Percentiles rank a stretch among this genome's conserved stretches.
These are phyloP conservation scores for Tolypocladium cylindrosporum DNA, from an alignment of 2,329 filamentous ascomycete species.

Conservation along the genomic window DNA sequence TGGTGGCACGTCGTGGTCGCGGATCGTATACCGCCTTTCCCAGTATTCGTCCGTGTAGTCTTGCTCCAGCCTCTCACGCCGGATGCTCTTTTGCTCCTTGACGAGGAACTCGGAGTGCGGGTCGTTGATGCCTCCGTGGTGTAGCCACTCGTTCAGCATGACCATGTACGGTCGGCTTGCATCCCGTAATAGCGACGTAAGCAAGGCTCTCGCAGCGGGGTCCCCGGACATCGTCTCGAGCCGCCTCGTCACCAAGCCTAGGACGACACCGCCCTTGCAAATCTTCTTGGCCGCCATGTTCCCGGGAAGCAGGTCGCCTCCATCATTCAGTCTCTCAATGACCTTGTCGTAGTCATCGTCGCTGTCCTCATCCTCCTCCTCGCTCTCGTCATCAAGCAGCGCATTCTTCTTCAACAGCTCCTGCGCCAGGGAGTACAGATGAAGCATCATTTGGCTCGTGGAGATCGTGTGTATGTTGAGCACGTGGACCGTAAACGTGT, in stretches of 20 bases:
- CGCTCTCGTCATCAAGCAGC: constrained; percentile 70
- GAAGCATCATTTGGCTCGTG: constrained; percentile 82
- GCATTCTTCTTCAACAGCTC: constrained; percentile 84
- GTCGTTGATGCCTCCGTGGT: constrained; percentile 90
- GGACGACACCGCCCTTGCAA: constrained; percentile 93
- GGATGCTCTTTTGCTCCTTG: constrained; percentile 92
- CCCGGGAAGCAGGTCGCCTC: constrained; percentile 69
- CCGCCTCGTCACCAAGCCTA: constrained; percentile 75
- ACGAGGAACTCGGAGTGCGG: constrained; percentile 90
- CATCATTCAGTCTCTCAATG: constrained; percentile 78
- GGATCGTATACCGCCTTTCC: constrained; percentile 94
- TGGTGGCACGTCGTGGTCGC: constrained; percentile 82
- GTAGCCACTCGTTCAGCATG: constrained; percentile 98
- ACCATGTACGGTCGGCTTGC: constrained; percentile 91
- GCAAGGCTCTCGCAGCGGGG: constrained; percentile 70
- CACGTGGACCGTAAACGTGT: constrained; percentile 83
- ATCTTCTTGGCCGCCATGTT: constrained; percentile 80
- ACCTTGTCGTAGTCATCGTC: constrained; percentile 90
- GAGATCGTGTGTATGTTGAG: constrained; percentile 86
- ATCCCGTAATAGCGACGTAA: constrained; percentile 76
- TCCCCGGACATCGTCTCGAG: constrained; percentile 89
- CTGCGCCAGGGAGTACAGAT: constrained; percentile 78
- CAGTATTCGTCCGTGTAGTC: constrained; percentile 99
- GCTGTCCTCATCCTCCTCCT: constrained; percentile 60
- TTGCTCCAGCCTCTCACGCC: constrained; percentile 79